Evolutionary conservation across 148 eudicot genomes (phyloP), one percentile per base, ranked within the genome.

Genomic region (Chenopodium suecicum): DNA sequence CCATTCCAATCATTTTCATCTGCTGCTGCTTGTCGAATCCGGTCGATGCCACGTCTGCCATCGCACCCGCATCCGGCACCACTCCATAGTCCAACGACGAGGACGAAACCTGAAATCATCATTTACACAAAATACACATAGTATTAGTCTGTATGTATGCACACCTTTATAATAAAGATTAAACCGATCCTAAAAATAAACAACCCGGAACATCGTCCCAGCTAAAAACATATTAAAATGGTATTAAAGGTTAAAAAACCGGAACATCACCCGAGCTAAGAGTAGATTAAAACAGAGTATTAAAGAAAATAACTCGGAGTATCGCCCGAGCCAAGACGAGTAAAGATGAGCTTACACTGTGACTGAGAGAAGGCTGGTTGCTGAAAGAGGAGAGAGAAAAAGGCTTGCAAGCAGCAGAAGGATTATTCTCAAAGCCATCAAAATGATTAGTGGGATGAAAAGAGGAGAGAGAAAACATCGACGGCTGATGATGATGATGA

Each of bases 61-160:
- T 82, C 4, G 85, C 82, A 17, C 81, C 84, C 76, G 90, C 89
- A 37, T 94, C 98, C 4, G 98, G 98, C 64, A 94, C 98, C 58
- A 94, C 92, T 29, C 98, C 94, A 1, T 83, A 94, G 2, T 94
- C 98, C 85, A 91, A 34, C 37, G 37, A 34, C 37, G 37, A 34
- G 37, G 37, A 34, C 37, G 37, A 34, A 2, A 34, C 4, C 37
- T 34, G 37, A 34, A 34, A 34, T 34, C 37, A 34, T 3, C 37
- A 34, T 34, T 34, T 34, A 34, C 37, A 34, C 37, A 34, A 34
- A 34, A 1, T 1, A 34, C 3, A 34, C 37, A 34, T 3, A 34
- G 4, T 34, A 2, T 34, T 34, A 34, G 37, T 34, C 37, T 34
- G 4, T 34, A 34, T 34, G 37, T 34, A 34, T 34, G 37, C 3